Conservation (phyloP, 2,329 filamentous ascomycete species). For the Alternaria sp. region DNA sequence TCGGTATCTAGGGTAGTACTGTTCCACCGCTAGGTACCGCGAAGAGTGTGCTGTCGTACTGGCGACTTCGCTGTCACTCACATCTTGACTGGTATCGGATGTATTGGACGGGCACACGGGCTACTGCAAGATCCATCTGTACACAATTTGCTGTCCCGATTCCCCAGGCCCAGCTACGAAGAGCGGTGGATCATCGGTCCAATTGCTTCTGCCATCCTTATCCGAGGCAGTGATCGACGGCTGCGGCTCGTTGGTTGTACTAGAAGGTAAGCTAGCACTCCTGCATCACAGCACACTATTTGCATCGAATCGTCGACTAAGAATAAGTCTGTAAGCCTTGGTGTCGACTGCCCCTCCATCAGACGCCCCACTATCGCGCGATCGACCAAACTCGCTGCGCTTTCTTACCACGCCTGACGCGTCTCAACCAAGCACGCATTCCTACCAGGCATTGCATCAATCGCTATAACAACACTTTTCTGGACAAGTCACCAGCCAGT, state of each 20-base stretch:
- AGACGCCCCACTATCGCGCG: conserved; percentile 15
- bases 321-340: background rate
- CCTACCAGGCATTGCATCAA: conserved; percentile 19
- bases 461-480: conserved; percentile 13
- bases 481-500: background rate
- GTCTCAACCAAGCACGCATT: conserved; percentile 22
- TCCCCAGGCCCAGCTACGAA: conserved; percentile 24
- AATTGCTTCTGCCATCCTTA: conserved; percentile 38
- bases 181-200: conserved; percentile 43
- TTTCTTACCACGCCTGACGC: conserved; percentile 18
- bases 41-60: conserved; percentile 34
- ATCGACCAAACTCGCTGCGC: conserved; percentile 13
- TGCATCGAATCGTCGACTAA: conserved; percentile 8
- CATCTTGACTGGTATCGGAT: conserved; percentile 13
- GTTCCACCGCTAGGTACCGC: conserved; percentile 17
- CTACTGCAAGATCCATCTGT: conserved; percentile 12
- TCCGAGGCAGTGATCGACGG: conserved; percentile 13
- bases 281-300: conserved; percentile 5
- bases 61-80: background rate
- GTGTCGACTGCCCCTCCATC: conserved; percentile 12
- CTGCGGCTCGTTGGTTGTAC: conserved; percentile 15
- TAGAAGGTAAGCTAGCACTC: conserved; percentile 8
- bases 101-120: background rate
- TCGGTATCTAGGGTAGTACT: conserved; percentile 13
- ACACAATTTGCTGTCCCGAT: conserved; percentile 6